A percentile compares a stretch with the other conserved stretches of the same genome.
Evolutionary conservation across 2,329 filamentous ascomycete species (phyloP).

Genomic region (Amauroascus verrucosus): DNA sequence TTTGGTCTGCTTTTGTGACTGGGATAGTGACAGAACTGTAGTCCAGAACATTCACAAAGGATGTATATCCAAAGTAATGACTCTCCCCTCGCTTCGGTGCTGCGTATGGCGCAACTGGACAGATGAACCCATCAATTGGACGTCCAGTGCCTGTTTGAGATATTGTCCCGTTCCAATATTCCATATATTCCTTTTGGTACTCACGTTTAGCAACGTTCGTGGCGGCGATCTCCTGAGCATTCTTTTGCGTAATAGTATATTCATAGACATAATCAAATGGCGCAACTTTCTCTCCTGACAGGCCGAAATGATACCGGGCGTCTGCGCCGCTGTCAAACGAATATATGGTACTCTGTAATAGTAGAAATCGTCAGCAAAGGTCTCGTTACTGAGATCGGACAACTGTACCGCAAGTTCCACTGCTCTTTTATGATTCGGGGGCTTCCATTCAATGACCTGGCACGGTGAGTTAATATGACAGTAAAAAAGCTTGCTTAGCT

Average conservation of each 20-base stretch:
- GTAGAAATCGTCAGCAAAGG: neutral
- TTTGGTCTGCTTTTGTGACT: constrained; percentile 45
- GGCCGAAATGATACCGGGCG: constrained; percentile 40
- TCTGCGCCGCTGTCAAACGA: constrained; percentile 33
- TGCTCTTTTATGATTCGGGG: constrained; percentile 40
- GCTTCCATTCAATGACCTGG: constrained; percentile 48
- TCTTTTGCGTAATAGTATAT: constrained; percentile 33
- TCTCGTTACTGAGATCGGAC: constrained; percentile 14
- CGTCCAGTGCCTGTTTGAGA: constrained; percentile 38
- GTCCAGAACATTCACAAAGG: constrained; percentile 46
- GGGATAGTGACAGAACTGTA: constrained; percentile 48
- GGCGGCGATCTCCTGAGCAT: constrained; percentile 28
- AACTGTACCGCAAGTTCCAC: constrained; percentile 34
- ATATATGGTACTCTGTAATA: neutral
- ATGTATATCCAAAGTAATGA: constrained; percentile 38
- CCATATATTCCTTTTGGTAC: constrained; percentile 44
- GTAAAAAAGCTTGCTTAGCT: neutral
- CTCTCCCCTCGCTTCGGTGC: constrained; percentile 36
- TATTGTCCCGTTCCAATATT: constrained; percentile 53
- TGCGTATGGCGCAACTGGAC: constrained; percentile 34
- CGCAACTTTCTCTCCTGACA: constrained; percentile 43
- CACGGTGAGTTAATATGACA: neutral
- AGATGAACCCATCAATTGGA: constrained; percentile 45
- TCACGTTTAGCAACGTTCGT: constrained; percentile 46
- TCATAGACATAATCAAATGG: constrained; percentile 23